Evolutionary conservation across 1,284 basidiomycete genomes (phyloP).

Genomic region (Thecaphora thlaspeos): DNA sequence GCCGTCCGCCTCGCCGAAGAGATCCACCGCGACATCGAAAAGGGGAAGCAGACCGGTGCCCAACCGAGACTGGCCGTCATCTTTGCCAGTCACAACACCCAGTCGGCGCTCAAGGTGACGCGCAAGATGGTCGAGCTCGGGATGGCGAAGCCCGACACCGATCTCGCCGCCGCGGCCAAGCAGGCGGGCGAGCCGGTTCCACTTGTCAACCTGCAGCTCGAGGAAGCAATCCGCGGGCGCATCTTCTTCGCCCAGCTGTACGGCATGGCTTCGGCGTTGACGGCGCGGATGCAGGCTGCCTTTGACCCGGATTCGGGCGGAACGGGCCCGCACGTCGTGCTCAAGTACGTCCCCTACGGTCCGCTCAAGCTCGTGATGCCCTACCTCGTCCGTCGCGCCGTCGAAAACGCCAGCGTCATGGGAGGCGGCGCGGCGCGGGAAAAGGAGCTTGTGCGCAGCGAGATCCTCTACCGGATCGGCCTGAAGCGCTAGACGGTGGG

Average conservation of each 20-base stretch:
- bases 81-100: conserved; percentile 84
- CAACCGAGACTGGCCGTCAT: conserved; percentile 67
- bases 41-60: conserved; percentile 5
- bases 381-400: conserved; percentile 71
- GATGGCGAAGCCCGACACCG: conserved; percentile 61
- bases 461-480: conserved; percentile 29
- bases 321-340: conserved; percentile 60
- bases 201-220: conserved; percentile 53
- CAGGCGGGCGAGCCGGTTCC: conserved; percentile 14
- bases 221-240: conserved; percentile 67
- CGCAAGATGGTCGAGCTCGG: conserved; percentile 66
- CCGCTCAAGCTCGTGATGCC: conserved; percentile 65
- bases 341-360: conserved; percentile 53
- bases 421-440: conserved; percentile 63
- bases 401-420: conserved; percentile 74
- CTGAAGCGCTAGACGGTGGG: conserved; percentile 23
- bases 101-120: conserved; percentile 67
- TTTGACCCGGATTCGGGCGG: conserved; percentile 70
- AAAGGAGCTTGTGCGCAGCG: conserved; percentile 28
- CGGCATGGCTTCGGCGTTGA: conserved; percentile 74
- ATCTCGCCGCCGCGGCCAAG: conserved; percentile 19
- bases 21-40: conserved; percentile 59
- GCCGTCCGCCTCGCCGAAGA: conserved; percentile 67
- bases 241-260: conserved; percentile 79
- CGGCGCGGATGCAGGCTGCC: conserved; percentile 65